Conservation (phyloP, 140 eudicot genomes). For the Anethum foeniculum region DNA sequence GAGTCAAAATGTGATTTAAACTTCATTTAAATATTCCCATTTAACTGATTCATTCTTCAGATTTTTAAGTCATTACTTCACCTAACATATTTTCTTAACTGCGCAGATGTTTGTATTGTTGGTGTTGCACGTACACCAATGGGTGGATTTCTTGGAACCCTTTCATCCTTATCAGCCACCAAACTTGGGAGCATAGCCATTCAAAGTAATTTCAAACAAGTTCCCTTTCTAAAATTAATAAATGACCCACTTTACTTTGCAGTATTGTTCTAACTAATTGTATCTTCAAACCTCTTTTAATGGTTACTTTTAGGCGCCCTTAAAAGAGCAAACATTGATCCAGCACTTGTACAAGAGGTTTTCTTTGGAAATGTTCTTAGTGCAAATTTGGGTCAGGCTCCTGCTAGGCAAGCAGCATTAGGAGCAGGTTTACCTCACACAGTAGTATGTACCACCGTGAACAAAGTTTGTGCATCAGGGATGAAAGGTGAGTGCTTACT, state of each 20-base stretch:
- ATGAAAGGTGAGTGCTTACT: slow-evolving; percentile 63
- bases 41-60: neutral
- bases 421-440: slow-evolving; percentile 90
- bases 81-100: slow-evolving; percentile 12
- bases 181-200: slow-evolving; percentile 88
- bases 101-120: slow-evolving; percentile 84
- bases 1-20: neutral
- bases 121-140: slow-evolving; percentile 98
- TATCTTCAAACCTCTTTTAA: neutral
- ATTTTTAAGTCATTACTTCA: neutral
- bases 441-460: slow-evolving; percentile 74
- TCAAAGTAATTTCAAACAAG: slow-evolving; percentile 45
- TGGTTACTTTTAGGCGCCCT: slow-evolving; percentile 58
- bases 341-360: slow-evolving; percentile 89
- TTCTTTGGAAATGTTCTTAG: slow-evolving; percentile 87
- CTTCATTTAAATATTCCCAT: neutral
- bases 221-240: neutral
- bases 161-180: slow-evolving; percentile 81
- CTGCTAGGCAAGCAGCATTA: slow-evolving; percentile 93
- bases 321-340: slow-evolving; percentile 84
- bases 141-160: slow-evolving; percentile 90
- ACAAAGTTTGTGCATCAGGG: slow-evolving; percentile 98
- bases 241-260: neutral
- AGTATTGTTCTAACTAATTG: slow-evolving; percentile 1
- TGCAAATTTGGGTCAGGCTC: slow-evolving; percentile 96